These are phyloP conservation scores for Talaromyces atroroseus DNA, from an alignment of 2,329 filamentous ascomycete species.

Conservation along the genomic window DNA sequence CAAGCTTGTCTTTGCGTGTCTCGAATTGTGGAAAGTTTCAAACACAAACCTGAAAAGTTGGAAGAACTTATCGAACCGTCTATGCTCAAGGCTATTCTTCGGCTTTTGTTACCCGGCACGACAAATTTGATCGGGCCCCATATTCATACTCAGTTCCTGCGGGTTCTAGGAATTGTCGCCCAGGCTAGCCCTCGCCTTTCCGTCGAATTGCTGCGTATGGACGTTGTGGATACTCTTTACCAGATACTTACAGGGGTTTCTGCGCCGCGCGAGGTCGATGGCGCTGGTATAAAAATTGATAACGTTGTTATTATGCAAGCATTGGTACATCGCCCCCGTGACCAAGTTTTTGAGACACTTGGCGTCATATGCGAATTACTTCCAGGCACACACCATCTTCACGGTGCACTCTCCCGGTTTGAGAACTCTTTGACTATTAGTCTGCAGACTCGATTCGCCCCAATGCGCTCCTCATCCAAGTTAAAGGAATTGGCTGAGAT, in stretches of 20 bases:
- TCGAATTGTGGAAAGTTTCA: constrained; percentile 95
- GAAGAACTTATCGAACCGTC: constrained; percentile 90
- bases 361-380: constrained; percentile 96
- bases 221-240: constrained; percentile 94
- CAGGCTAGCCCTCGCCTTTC: constrained; percentile 82
- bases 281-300: constrained; percentile 63
- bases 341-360: constrained; percentile 94
- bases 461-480: constrained; percentile 23
- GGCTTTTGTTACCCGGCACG: constrained; percentile 84
- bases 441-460: constrained; percentile 43
- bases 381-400: constrained; percentile 60
- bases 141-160: constrained; percentile 93
- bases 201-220: constrained; percentile 87
- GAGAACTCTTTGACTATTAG: constrained; percentile 39
- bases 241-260: constrained; percentile 96
- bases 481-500: constrained; percentile 62
- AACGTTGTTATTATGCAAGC: constrained; percentile 99
- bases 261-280: constrained; percentile 66
- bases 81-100: constrained; percentile 75
- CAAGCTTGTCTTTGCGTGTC: constrained; percentile 94
- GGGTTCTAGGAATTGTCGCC: constrained; percentile 83
- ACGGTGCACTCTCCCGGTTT: constrained; percentile 44
- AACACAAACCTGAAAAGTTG: constrained; percentile 76
- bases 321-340: constrained; percentile 86
- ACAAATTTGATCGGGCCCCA: constrained; percentile 91